These are phyloP conservation scores for Grosmannia penicillata DNA, from an alignment of 2,329 filamentous ascomycete genomes.

Conservation along the genomic window DNA sequence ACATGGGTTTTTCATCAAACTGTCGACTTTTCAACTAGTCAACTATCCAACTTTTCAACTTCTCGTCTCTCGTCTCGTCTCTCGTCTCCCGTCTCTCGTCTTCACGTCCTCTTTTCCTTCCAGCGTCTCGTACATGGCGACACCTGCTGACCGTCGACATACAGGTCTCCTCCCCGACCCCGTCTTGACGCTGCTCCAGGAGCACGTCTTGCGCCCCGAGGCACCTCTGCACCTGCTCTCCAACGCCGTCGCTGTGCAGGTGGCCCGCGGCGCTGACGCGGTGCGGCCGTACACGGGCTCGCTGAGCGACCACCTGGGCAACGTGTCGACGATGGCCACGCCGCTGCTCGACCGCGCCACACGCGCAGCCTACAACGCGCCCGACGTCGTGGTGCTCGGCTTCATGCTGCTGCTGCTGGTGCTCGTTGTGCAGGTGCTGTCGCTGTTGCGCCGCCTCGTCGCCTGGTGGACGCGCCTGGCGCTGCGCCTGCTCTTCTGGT, in stretches of 20 bases:
- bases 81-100: too few relatives aligned
- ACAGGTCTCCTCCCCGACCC: constrained; percentile 20
- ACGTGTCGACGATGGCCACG: constrained; percentile 19
- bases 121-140: too few relatives aligned
- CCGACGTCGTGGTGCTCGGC: constrained; percentile 27
- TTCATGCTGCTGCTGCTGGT: constrained; percentile 40
- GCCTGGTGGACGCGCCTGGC: constrained; percentile 63
- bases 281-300: constrained; percentile 28
- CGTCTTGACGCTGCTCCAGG: constrained; percentile 31
- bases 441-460: constrained; percentile 56
- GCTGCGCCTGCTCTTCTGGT: constrained; percentile 50
- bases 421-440: constrained; percentile 48
- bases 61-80: too few relatives aligned
- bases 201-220: constrained; percentile 30
- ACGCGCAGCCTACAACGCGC: constrained; percentile 21
- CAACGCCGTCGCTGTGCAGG: constrained; percentile 17
- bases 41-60: too few relatives aligned
- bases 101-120: too few relatives aligned
- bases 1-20: too few relatives aligned
- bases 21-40: too few relatives aligned
- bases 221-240: constrained; percentile 28
- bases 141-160: too few relatives aligned
- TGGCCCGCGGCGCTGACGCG: constrained; percentile 15
- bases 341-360: constrained; percentile 27
- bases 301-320: constrained; percentile 19